Conservation (phyloP, 768 basidiomycete species). For the Mycena indigotica region DNA sequence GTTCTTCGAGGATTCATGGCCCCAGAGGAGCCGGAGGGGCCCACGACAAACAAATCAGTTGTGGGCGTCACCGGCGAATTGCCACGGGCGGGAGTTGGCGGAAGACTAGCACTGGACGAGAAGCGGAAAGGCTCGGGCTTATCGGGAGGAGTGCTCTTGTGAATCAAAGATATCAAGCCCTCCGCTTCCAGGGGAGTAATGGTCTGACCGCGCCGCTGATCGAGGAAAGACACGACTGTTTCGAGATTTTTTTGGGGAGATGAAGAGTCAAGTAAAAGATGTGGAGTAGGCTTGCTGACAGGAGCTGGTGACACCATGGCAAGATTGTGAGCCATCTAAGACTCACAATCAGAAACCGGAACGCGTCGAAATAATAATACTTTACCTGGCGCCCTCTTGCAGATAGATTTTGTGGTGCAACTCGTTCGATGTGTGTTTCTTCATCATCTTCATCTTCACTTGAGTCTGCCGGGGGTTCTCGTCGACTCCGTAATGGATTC, state of each 20-base stretch:
- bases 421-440: constrained; percentile 5
- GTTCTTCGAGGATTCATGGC: constrained; percentile 49
- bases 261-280: constrained; percentile 25
- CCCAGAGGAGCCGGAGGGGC: constrained; percentile 16
- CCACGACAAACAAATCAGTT: constrained; percentile 24
- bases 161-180: constrained; percentile 56
- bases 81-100: constrained; percentile 41
- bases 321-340: constrained; percentile 26
- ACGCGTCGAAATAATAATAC: constrained; percentile 14
- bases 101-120: constrained; percentile 42
- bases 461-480: constrained; percentile 22
- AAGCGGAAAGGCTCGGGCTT: constrained; percentile 65
- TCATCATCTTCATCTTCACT: constrained; percentile 24
- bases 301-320: constrained; percentile 5
- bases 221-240: constrained; percentile 50
- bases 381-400: constrained; percentile 32
- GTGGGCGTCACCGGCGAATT: constrained; percentile 34
- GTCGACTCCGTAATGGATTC: constrained; percentile 48
- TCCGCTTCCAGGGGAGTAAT: constrained; percentile 56
- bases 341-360: constrained; percentile 4
- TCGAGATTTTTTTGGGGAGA: constrained; percentile 49
- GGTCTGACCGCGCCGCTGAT: constrained; percentile 47
- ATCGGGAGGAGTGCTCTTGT: constrained; percentile 49
- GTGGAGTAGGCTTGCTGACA: constrained; percentile 1
- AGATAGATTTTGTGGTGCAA: constrained; percentile 27